These are phyloP conservation scores for Exobasidium cylindrosporum DNA, from an alignment of 1,284 basidiomycete genomes.

Conservation along the genomic window DNA sequence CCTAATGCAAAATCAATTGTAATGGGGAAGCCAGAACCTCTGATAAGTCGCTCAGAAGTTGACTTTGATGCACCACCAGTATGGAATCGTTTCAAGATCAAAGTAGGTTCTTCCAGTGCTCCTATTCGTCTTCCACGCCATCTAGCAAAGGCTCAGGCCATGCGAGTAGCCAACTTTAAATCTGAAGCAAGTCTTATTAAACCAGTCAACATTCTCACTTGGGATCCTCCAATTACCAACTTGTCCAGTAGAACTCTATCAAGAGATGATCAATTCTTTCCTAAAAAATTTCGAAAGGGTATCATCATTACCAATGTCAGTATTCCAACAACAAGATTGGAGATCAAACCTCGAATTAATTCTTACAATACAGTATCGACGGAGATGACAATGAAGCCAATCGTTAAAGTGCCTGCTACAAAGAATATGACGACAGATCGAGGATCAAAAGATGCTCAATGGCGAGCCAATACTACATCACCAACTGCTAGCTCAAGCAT, in stretches of 20 bases:
- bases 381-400: neutral
- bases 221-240: slow-evolving; percentile 37
- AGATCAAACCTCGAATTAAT: neutral
- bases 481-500: neutral
- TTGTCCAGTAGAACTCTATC: slow-evolving; percentile 39
- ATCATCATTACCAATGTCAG: slow-evolving; percentile 35
- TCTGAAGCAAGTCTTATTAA: neutral
- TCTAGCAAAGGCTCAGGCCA: slow-evolving; percentile 4
- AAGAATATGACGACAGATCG: neutral
- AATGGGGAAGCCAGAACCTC: slow-evolving; percentile 21
- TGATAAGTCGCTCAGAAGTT: slow-evolving; percentile 29
- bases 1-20: neutral
- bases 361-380: neutral
- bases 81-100: slow-evolving; percentile 39
- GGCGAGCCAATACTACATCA: neutral
- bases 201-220: slow-evolving; percentile 34
- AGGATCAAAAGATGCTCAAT: neutral
- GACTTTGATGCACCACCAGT: slow-evolving; percentile 34
- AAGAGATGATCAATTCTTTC: slow-evolving; percentile 43
- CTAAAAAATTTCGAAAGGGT: slow-evolving; percentile 40
- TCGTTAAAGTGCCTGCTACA: neutral
- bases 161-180: slow-evolving; percentile 10
- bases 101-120: slow-evolving; percentile 21
- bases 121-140: neutral
- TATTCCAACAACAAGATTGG: slow-evolving; percentile 27